phyloP scores from a whole-genome alignment of 768 basidiomycete species.

The Lentinula detonsa region DNA sequence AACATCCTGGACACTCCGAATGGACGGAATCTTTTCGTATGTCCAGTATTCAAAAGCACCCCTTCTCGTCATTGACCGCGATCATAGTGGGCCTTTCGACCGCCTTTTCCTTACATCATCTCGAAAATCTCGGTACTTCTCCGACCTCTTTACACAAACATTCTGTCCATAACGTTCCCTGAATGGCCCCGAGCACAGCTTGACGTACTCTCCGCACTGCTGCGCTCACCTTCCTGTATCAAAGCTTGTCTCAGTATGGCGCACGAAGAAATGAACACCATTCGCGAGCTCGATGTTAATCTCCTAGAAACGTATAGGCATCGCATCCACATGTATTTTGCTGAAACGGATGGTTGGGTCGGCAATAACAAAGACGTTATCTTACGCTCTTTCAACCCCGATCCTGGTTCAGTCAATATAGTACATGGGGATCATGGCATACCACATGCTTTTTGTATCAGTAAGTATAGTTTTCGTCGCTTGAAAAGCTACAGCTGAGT shows the following conservation, averaged over 20 bases:
- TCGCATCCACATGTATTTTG: slow-evolving; percentile 50
- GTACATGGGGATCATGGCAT: slow-evolving; percentile 41
- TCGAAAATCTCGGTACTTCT: slow-evolving; percentile 37
- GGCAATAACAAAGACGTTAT: slow-evolving; percentile 46
- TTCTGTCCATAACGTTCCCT: slow-evolving; percentile 39
- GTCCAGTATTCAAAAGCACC: slow-evolving; percentile 15
- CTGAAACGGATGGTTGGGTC: slow-evolving; percentile 63
- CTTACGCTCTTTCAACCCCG: slow-evolving; percentile 31
- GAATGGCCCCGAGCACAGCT: slow-evolving; percentile 46
- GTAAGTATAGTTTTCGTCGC: slow-evolving; percentile 30
- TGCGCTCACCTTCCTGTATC: slow-evolving; percentile 47
- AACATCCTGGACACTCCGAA: slow-evolving; percentile 62
- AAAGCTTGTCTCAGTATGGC: slow-evolving; percentile 55
- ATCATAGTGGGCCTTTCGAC: slow-evolving; percentile 39
- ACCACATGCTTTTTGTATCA: slow-evolving; percentile 72
- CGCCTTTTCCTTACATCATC: slow-evolving; percentile 38
- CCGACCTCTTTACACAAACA: slow-evolving; percentile 28
- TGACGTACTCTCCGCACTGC: slow-evolving; percentile 37
- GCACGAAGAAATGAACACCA: slow-evolving; percentile 60
- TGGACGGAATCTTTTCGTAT: slow-evolving; percentile 51
- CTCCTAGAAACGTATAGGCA: slow-evolving; percentile 34
- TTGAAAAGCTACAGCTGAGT: neutral
- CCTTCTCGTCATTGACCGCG: neutral
- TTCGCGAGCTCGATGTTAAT: slow-evolving; percentile 44
- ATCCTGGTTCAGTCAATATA: slow-evolving; percentile 25